Percentiles rank a stretch among this genome's conserved stretches.
These are phyloP conservation scores for Rutidosis leptorrhynchoides DNA, from an alignment of 129 eudicot genomes.

Conservation along the genomic window DNA sequence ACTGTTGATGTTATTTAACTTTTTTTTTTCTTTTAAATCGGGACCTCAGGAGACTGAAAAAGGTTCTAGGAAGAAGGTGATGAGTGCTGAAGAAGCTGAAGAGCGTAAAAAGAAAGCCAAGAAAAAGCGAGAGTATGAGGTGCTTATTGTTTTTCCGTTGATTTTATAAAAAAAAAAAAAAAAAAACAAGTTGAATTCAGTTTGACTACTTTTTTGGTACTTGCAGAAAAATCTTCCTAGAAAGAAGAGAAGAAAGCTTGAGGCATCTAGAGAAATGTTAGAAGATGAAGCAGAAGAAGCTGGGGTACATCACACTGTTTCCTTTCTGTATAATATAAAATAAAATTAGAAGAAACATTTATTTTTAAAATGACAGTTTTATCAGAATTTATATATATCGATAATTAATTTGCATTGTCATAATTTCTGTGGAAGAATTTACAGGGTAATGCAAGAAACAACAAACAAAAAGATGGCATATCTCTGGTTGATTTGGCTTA, in stretches of 20 bases:
- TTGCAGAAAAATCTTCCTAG: slow-evolving; percentile 89
- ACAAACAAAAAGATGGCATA: slow-evolving; percentile 68
- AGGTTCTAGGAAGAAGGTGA: slow-evolving; percentile 45
- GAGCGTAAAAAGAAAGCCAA: slow-evolving; percentile 88
- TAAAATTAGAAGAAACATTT: background rate
- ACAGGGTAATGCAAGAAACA: slow-evolving; percentile 49
- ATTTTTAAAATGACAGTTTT: background rate
- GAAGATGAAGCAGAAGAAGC: slow-evolving; percentile 67
- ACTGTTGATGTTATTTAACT: slow-evolving; percentile 1
- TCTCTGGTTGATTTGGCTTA: slow-evolving; percentile 85
- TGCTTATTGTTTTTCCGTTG: slow-evolving; percentile 18
- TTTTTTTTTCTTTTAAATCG: slow-evolving; percentile 17
- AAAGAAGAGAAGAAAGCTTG: slow-evolving; percentile 84
- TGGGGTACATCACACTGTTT: slow-evolving; percentile 60
- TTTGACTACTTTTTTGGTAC: slow-evolving; percentile 22
- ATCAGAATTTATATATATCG: background rate
- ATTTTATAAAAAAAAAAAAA: background rate
- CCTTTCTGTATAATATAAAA: background rate
- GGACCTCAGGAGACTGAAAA: slow-evolving; percentile 45
- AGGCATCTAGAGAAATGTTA: slow-evolving; percentile 87
- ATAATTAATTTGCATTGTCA: background rate
- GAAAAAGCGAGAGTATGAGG: slow-evolving; percentile 91
- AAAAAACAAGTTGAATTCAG: background rate
- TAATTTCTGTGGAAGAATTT: background rate
- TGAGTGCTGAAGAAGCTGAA: slow-evolving; percentile 96